Percentiles rank a stretch among this genome's conserved stretches.
These are phyloP conservation scores for Paspalum vaginatum DNA, from an alignment of 176 grass and related monocot genomes.

Conservation along the genomic window DNA sequence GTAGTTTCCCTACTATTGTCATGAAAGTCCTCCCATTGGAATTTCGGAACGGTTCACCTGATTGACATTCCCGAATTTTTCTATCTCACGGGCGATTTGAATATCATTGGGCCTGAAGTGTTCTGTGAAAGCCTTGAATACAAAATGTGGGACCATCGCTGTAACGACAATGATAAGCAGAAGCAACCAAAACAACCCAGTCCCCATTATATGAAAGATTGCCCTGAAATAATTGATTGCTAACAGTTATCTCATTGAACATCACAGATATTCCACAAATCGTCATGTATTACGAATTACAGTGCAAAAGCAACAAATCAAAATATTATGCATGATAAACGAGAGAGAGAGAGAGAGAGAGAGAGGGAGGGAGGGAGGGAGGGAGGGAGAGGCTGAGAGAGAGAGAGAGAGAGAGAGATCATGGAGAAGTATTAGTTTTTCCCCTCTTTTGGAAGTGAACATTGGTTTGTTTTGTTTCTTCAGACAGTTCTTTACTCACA, in stretches of 20 bases:
- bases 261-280: conserved; percentile 9
- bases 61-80: conserved; percentile 63
- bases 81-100: conserved; percentile 78
- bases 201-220: conserved; percentile 76
- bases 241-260: conserved; percentile 29
- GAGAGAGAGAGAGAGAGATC: no score
- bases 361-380: no score
- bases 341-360: no score
- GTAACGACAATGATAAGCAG: conserved; percentile 61
- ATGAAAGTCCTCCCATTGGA: conserved; percentile 59
- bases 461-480: background rate
- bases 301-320: conserved; percentile 1
- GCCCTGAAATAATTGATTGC: conserved; percentile 52
- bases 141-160: conserved; percentile 73
- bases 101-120: conserved; percentile 64
- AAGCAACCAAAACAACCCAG: conserved; percentile 68
- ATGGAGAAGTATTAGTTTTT: background rate
- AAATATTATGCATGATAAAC: background rate
- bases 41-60: conserved; percentile 47
- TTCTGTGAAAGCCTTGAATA: conserved; percentile 62
- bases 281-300: no score
- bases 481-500: background rate
- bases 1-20: conserved; percentile 33
- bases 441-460: background rate
- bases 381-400: no score